Percentiles rank a stretch among this genome's conserved stretches.
phyloP scores from a whole-genome alignment of 345 rosid genomes.

The Linum tenue region DNA sequence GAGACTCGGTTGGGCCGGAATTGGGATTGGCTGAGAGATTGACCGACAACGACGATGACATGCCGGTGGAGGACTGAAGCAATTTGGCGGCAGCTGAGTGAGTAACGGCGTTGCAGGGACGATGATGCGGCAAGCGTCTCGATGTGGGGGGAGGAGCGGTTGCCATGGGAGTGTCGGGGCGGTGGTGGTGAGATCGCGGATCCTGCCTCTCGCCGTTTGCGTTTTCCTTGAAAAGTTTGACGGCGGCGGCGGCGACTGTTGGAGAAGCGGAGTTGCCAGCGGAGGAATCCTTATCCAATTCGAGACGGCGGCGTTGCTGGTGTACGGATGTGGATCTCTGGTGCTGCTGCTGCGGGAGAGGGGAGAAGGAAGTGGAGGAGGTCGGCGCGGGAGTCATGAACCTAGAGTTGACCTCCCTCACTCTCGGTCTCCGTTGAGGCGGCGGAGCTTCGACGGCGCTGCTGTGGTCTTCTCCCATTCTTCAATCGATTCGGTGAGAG shows the following conservation, averaged over 20 bases:
- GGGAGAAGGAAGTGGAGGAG: constrained; percentile 30
- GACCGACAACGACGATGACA: constrained; percentile 11
- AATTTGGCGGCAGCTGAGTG: constrained; percentile 61
- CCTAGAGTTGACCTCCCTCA: constrained; percentile 72
- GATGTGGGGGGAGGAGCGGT: constrained; percentile 3
- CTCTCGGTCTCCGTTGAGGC: constrained; percentile 56
- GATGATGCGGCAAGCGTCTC: constrained; percentile 25
- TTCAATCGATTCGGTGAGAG: not conserved
- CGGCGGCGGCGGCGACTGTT: constrained; percentile 7
- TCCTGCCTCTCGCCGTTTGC: constrained; percentile 5
- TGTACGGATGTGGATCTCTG: constrained; percentile 37
- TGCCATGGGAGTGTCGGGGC: constrained; percentile 28
- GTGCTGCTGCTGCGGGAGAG: constrained; percentile 24
- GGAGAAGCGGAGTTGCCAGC: constrained; percentile 32
- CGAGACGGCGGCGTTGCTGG: constrained; percentile 36
- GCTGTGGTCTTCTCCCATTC: not conserved
- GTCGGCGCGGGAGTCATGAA: constrained; percentile 63
- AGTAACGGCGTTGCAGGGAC: constrained; percentile 11
- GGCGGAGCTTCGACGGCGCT: constrained; percentile 19
- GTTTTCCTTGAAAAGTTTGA: constrained; percentile 23
- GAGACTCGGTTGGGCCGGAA: not conserved
- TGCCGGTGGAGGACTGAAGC: constrained; percentile 36
- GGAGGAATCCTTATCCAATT: constrained; percentile 40
- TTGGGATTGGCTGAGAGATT: constrained; percentile 5
- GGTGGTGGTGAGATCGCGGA: constrained; percentile 4